Base-by-base conservation (phyloP, 352 stramenopile genomes). In the Phytophthora ohioensis region DNA sequence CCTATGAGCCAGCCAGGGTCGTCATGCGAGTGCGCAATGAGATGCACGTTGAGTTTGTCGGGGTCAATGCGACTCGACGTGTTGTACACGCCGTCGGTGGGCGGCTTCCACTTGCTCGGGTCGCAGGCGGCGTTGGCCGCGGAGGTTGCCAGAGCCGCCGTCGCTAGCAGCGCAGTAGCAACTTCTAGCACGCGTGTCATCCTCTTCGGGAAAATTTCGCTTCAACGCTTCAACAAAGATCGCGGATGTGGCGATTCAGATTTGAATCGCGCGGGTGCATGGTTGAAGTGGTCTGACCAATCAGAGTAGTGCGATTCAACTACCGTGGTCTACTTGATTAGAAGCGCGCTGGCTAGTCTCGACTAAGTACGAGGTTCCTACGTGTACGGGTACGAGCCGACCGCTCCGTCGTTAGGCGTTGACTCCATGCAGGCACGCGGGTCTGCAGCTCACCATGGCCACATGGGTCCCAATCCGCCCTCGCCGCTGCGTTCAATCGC, bases 1-100 rank as follows among this genome's bases (percentile, higher is more conserved):
- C 93, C 99, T 59, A 98, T 92, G 9, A 98, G 77, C 97, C 97
- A 99, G 15, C 91, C 91, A 31, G 87, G 85, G 73, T 99, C 97
- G 72, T 99, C 97, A 71, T 99, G 97, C 4, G 97, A 98, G 81
- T 99, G 97, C 45, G 96, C 85, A 32, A 99, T 97, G 15, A 99
- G 68, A 73, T 99, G 97, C 51, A 99, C 92, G 57, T 99, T 99
- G 55, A 99, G 82, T 58, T 94, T 98, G 54, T 80, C 67, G 5
- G 70, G 62, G 35, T 70, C 75, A 10, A 94, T 67, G 13, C 56
- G 71, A 9, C 78, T 73, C 15, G 69, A 69, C 2, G 88, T 95
- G 60, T 93, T 77, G 82, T 95, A 95, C n/a, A 81, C 65, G 47
- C 73, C 84, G 62, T 91, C 80, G 8, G 76, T 69, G 10, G 87